Percentiles rank a stretch among this genome's conserved stretches.
Evolutionary conservation across 805 yeast species (phyloP).

Genomic region (Lipomyces starkeyi): DNA sequence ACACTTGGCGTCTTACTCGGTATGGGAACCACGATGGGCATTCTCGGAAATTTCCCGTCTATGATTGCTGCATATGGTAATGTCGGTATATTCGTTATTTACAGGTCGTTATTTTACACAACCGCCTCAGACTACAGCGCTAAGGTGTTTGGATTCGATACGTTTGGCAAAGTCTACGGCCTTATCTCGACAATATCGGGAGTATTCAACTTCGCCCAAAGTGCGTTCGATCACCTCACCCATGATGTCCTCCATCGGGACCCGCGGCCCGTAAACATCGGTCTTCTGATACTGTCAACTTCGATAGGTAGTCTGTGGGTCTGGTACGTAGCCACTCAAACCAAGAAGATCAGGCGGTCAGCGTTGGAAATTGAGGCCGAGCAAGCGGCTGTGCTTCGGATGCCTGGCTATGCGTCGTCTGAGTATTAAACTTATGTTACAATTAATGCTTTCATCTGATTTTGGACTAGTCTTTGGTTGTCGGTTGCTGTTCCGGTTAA

Average conservation of each 20-base stretch:
- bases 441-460: neutral
- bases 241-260: slow-evolving; percentile 71
- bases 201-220: slow-evolving; percentile 74
- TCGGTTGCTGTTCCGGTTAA: neutral
- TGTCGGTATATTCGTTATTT: slow-evolving; percentile 72
- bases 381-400: slow-evolving; percentile 53
- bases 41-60: slow-evolving; percentile 66
- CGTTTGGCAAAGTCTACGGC: slow-evolving; percentile 92
- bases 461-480: neutral
- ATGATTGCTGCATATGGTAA: slow-evolving; percentile 66
- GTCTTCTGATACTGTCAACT: slow-evolving; percentile 61
- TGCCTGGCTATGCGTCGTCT: slow-evolving; percentile 41
- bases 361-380: slow-evolving; percentile 68
- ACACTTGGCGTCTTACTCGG: slow-evolving; percentile 56
- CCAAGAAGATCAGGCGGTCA: slow-evolving; percentile 54
- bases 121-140: slow-evolving; percentile 91
- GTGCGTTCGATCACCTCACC: slow-evolving; percentile 69
- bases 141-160: slow-evolving; percentile 89
- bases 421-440: neutral
- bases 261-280: slow-evolving; percentile 76
- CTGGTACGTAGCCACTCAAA: slow-evolving; percentile 46
- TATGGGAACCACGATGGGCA: slow-evolving; percentile 68
- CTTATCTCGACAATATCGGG: slow-evolving; percentile 83
- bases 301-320: slow-evolving; percentile 57
- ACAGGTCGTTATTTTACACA: slow-evolving; percentile 91